Base-by-base conservation (phyloP, 352 stramenopile species). In the Aphanomyces cochlioides region DNA sequence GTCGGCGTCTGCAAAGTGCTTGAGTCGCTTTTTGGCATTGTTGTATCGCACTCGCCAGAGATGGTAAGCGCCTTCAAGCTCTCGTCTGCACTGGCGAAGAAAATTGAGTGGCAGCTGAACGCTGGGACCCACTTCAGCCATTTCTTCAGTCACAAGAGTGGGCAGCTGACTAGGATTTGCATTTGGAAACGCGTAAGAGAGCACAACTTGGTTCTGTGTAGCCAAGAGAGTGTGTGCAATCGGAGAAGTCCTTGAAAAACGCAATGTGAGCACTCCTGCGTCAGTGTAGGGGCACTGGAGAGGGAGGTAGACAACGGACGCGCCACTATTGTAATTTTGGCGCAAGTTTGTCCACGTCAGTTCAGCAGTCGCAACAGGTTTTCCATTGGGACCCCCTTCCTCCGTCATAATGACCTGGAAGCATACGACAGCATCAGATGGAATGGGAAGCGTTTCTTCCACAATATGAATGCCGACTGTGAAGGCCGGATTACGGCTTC, bases 81-180 rank as follows among this genome's bases (percentile, higher is more conserved):
- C 87, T 10, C 74, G 71, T 19, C 90, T 81, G 53, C 85, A 93
- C 21, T 92, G 78, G 1, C 75, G 80, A 36, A 95, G 79, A 63
- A 95, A 74, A 66, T 92, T 84, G 39, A 93, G 72, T 40, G 87
- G 87, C 48, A 95, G 85, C 54, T 87, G 89, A 6, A 92, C 84
- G 54, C 84, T 95, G 28, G 84, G 89, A 19, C 89, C 85, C 0
- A 95, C 84, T 58, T 95, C 87, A 0, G 79, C 76, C 3, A 81
- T 83, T 67, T 95, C 85, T 75, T 95, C 87, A 17, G 90, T 75
- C 37, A 70, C 64, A 19, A 70, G 64, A 3, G 64, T 70, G 15
- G 64, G 64, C 38, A 70, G 43, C 40, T 45, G 39, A 19, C 43
- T 54, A 5, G 53, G 53, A 39, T 54, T 64, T 37, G 64, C 37